A percentile compares a stretch with the other conserved stretches of the same genome.
phyloP scores from a whole-genome alignment of 2,329 filamentous ascomycete genomes.

The Claviceps sp. region DNA sequence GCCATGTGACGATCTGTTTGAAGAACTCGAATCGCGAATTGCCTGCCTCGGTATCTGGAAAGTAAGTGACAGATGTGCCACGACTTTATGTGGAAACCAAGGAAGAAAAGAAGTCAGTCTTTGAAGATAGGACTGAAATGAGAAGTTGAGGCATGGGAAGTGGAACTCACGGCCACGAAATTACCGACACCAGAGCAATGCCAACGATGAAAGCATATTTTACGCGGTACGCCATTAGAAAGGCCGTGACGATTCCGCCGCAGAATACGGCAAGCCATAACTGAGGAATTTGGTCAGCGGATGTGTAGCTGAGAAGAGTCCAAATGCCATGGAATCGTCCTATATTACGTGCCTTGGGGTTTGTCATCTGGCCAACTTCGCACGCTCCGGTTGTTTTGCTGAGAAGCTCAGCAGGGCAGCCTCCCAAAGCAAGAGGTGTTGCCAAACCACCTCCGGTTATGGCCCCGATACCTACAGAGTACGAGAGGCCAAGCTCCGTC shows the following conservation, averaged over 20 bases:
- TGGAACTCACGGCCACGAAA: slow-evolving; percentile 56
- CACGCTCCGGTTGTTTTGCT: slow-evolving; percentile 35
- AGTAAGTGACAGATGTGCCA: slow-evolving; percentile 57
- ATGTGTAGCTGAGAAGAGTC: background rate
- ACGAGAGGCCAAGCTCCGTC: slow-evolving; percentile 55
- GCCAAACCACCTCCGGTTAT: slow-evolving; percentile 53
- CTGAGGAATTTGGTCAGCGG: slow-evolving; percentile 19
- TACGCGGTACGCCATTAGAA: slow-evolving; percentile 67
- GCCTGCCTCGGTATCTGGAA: slow-evolving; percentile 52
- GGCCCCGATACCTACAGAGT: slow-evolving; percentile 69
- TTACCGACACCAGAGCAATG: slow-evolving; percentile 56
- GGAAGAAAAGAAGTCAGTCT: background rate
- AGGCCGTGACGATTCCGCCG: slow-evolving; percentile 64
- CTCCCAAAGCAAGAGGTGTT: slow-evolving; percentile 65
- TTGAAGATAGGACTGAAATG: background rate
- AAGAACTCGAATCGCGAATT: slow-evolving; percentile 57
- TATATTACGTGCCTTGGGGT: slow-evolving; percentile 42
- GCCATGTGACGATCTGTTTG: slow-evolving; percentile 57
- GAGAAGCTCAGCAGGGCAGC: slow-evolving; percentile 48
- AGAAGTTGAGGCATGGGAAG: background rate
- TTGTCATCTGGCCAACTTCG: slow-evolving; percentile 55
- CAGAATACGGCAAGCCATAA: slow-evolving; percentile 79
- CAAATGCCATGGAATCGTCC: background rate
- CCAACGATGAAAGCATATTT: slow-evolving; percentile 65
- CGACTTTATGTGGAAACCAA: slow-evolving; percentile 28